Base-by-base conservation (phyloP, 345 rosid genomes). In the Salix udensis region DNA sequence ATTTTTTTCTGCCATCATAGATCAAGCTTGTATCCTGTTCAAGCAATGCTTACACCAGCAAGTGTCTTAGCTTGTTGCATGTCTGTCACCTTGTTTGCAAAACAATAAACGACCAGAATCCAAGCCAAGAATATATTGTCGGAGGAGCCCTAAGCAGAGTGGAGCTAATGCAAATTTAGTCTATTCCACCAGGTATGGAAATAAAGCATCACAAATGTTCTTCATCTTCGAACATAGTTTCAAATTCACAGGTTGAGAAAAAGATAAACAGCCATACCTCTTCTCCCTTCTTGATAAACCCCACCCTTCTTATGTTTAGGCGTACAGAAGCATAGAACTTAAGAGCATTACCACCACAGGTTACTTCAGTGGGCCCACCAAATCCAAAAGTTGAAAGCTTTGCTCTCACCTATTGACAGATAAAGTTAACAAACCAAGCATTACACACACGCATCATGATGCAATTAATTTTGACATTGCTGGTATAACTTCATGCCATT, bases 251-350 rank as follows among this genome's bases (percentile, higher is more conserved):
- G 58, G 30, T 30, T 18, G 37, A 24, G 26, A 52, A 73, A 37
- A 24, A 28, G 60, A 69, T 66, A 50, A 75, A 37, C 74, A 67
- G 42, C 11, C 72, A 65, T 83, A 94, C 98, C 92, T 94, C 98
- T 85, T 94, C 99, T 10, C 94, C 94, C 82, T 89, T 94, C 89
- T 96, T 96, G 80, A 96, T 42, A 21, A 90, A 71, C 68, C 93
- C 97, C 4, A 77, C 85, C 86, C 92, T 91, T 83, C 75, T 85
- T 48, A 96, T 86, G 83, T 88, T 89, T 68, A 94, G 82, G 74
- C 98, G 97, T 83, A 94, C 89, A 16, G 98, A 96, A 83, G 99
- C 97, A 84, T 96, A 94, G 78, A 96, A 94, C 88, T 96, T 96
- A 80, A 96, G 78, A 77, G 99, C 99, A 88, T 96, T 96, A 71